Evolutionary conservation across 192 early-diverging fungal genomes (phyloP).

Genomic region (Allomyces javanicus): DNA sequence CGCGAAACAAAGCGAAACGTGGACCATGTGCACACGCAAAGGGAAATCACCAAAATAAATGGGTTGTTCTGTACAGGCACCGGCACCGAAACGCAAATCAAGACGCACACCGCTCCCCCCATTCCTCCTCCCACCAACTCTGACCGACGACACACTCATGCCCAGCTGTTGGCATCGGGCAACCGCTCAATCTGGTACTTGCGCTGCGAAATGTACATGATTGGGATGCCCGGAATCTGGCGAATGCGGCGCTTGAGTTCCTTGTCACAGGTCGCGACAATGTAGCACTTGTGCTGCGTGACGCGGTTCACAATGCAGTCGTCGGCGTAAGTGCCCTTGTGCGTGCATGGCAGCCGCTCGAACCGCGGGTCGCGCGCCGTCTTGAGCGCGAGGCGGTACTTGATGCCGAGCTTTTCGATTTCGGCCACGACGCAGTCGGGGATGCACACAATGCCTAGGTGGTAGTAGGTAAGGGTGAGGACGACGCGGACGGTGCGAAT

Average conservation of each 20-base stretch:
- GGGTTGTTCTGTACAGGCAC: too few relatives aligned
- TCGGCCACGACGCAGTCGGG: conserved; percentile 98
- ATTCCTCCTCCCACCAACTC: too few relatives aligned
- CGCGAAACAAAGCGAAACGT: too few relatives aligned
- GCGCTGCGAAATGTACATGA: conserved; percentile 82
- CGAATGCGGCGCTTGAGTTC: conserved; percentile 89
- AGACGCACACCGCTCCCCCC: too few relatives aligned
- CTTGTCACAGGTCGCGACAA: conserved; percentile 94
- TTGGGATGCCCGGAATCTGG: conserved; percentile 88
- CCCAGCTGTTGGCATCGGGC: conserved; percentile 41
- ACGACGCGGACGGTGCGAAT: too few relatives aligned
- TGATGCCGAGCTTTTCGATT: conserved; percentile 90
- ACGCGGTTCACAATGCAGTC: conserved; percentile 90
- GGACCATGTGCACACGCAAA: too few relatives aligned
- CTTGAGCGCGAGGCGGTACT: conserved; percentile 82
- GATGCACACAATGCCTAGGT: conserved; percentile 67
- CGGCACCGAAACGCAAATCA: too few relatives aligned
- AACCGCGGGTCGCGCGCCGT: conserved; percentile 95
- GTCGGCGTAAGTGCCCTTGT: conserved; percentile 97
- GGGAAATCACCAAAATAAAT: too few relatives aligned
- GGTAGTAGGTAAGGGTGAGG: not conserved
- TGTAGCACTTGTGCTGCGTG: conserved; percentile 86
- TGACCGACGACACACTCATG: not conserved
- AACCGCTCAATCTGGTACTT: conserved; percentile 88
- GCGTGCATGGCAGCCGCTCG: conserved; percentile 82